A percentile compares a stretch with the other conserved stretches of the same genome.
These are phyloP conservation scores for Vanrija humicola DNA, from an alignment of 1,284 basidiomycete genomes.

Conservation along the genomic window DNA sequence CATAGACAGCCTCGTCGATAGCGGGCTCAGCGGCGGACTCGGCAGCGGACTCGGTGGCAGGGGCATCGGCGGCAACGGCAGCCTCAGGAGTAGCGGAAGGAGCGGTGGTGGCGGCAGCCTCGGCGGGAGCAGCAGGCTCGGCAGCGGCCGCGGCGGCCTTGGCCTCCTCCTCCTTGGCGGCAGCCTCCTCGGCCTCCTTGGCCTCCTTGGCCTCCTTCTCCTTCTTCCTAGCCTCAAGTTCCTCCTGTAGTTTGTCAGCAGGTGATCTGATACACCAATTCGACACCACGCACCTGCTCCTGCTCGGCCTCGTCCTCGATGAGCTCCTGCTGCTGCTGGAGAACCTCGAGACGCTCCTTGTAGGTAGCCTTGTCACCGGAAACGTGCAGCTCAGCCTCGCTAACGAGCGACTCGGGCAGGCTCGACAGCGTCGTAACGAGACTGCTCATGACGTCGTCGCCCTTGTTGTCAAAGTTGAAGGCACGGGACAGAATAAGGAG, in stretches of 20 bases:
- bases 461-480: constrained; percentile 85
- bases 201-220: constrained; percentile 62
- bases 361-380: constrained; percentile 83
- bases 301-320: constrained; percentile 99
- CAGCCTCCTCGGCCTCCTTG: constrained; percentile 67
- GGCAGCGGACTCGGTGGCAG: constrained; percentile 6
- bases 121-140: constrained; percentile 55
- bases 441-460: constrained; percentile 75
- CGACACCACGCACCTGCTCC: constrained; percentile 57
- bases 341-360: constrained; percentile 95
- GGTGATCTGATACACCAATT: not conserved
- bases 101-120: not conserved
- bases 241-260: constrained; percentile 55
- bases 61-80: constrained; percentile 52
- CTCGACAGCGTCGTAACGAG: constrained; percentile 88
- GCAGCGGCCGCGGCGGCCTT: constrained; percentile 58
- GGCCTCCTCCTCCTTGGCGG: constrained; percentile 42
- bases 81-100: not conserved
- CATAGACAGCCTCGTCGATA: constrained; percentile 20
- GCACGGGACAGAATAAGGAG: constrained; percentile 88
- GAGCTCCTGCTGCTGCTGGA: constrained; percentile 97
- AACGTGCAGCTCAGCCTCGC: constrained; percentile 94
- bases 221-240: constrained; percentile 81
- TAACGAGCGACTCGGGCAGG: constrained; percentile 91
- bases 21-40: constrained; percentile 9